Base-by-base conservation (phyloP, 805 yeast genomes). In the Candida peoriensis region DNA sequence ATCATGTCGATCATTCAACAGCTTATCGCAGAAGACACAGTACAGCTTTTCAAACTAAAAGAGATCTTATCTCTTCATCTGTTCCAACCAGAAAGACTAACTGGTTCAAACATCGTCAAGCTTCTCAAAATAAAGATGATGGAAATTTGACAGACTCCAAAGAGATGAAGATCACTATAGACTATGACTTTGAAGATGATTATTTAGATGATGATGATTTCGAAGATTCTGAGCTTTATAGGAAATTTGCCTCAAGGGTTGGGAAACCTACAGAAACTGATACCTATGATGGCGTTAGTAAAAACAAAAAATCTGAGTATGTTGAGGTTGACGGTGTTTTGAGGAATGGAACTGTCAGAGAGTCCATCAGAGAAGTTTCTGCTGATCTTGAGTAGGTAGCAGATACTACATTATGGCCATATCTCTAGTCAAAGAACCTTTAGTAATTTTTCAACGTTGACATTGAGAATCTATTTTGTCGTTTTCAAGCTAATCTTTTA, bases 61-160 rank as follows among this genome's bases (percentile, higher is more conserved):
- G 34, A 16, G 54, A 47, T n/a, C 20, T 33, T 20, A 34, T 43
- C 1, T 60, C 68, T 0, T 48, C 53, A 5, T 64, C 70, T 6
- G 68, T 60, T 8, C 69, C 70, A 5, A 49, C 57, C 6, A 45
- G 52, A 30, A 54, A 54, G 31, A 47, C 52, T 8, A 53, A 55
- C 32, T 60, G 66, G 64, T 55, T 57, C 28, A 34, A 37, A 2
- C 44, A 43, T 29, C 30, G 28, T 4, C n/a, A n/a, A n/a, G n/a
- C n/a, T n/a, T n/a, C n/a, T n/a, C n/a, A n/a, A n/a, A n/a, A n/a
- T n/a, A n/a, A n/a, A n/a, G n/a, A n/a, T n/a, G n/a, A n/a, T n/a
- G n/a, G n/a, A n/a, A n/a, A n/a, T n/a, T n/a, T n/a, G n/a, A n/a
- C n/a, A n/a, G n/a, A n/a, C n/a, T n/a, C n/a, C n/a, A n/a, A n/a